Evolutionary conservation across 129 eudicot species (phyloP), one percentile per base, ranked within the genome.

Genomic region (Flaveria trinervia): DNA sequence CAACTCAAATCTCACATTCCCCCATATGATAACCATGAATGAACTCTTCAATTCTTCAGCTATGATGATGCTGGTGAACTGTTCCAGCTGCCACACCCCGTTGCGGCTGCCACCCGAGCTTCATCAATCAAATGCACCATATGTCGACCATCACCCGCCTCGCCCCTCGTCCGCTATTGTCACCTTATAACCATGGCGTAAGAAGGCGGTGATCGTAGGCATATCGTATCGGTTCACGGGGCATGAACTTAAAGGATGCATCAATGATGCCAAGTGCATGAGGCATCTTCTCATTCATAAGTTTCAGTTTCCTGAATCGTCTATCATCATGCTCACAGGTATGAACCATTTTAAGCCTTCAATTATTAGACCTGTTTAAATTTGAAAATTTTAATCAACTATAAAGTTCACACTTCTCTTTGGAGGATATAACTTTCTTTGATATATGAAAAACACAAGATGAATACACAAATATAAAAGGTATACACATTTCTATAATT

Each of bases 191-290:
- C 64, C 92, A 90, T 70, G 99, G 99, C 68, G 89, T 50, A 95
- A 91, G 64, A 95, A 88, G 76, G 99, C 99, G 45, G 96, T 95
- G 87, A 91, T 95, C 71, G 86, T 88, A 20, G 99, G 99, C 10
- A 86, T 95, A 68, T 88, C 95, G 77, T 95, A 95, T 23, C 80
- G 7, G 68, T 80, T 17, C 71, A 89, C 99, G 39, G 79, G 89
- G 39, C 96, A 89, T 70, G 97, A 95, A 81, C 92, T 91, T 59
- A 92, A 91, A 69, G 99, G 99, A 33, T 95, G 99, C 74, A 77
- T 95, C 0, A 95, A 95, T 79, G 99, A 95, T 59, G 97, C 99
- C 5, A 95, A 95, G 81, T 95, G 96, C 65, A 95, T 95, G 99
- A 84, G 83, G 43, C 85, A 83, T 83, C 76, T 95, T 71, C 26